Base-by-base conservation (phyloP, 305 asterid genomes). In the Ilex paraguariensis region DNA sequence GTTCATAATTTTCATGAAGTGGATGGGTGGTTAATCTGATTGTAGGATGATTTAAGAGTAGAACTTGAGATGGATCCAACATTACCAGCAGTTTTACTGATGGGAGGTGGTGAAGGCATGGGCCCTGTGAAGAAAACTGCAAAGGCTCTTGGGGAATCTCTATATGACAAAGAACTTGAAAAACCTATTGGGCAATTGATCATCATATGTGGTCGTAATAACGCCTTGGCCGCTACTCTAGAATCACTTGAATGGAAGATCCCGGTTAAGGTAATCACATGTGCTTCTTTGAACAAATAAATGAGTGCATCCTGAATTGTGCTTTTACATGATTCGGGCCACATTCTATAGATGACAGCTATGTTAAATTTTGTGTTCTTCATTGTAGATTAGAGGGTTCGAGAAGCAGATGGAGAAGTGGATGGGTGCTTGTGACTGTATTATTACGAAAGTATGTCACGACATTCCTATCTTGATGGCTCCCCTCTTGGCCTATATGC, bases 391-490 rank as follows among this genome's bases (percentile, higher is more conserved):
- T 64, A 79, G 81, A 75, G 98, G 97, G 67, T 92, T 92, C 52
- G 91, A 89, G 84, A 89, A 79, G 74, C 97, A 87, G 64, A 92
- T 92, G 97, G 87, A 81, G 63, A 92, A 89, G 77, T 92, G 96
- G 96, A 92, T 92, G 98, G 97, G 87, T n/a, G 90, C 96, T 77
- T 87, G 97, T 59, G 97, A 92, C 74, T 92, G 98, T 80, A 87
- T 92, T 56, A 87, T 92, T 49, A 89, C 98, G 13, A 92, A 92
- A 82, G 98, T 91, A 78, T 32, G 78, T 10, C 15, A 53, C 4
- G 13, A 46, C 13, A 7, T 42, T 42, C 28, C 28, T 21, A 21
- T 21, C 1, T 21, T 21, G 28, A 21, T 21, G 21, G 28, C 28
- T 21, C 28, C 28, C 28, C 2, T 21, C 28, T 21, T 21, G 28